Percentiles rank a stretch among this genome's conserved stretches.
phyloP scores from a whole-genome alignment of 768 basidiomycete species.

The Coprinopsis strossmayeri region DNA sequence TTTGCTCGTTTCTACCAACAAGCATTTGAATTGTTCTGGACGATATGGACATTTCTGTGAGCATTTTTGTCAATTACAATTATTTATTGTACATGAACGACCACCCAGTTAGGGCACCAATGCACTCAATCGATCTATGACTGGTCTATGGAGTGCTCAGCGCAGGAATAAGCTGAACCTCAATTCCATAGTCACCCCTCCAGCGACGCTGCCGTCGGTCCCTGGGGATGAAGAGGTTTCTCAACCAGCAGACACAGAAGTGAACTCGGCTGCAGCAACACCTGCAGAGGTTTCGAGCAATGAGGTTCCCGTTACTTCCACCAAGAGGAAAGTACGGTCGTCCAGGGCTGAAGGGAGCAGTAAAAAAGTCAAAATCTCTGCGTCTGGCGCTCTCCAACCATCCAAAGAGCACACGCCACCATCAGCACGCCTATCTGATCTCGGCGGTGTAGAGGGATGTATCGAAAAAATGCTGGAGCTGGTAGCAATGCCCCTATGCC shows the following conservation, averaged over 20 bases:
- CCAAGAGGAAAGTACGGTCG: conserved; percentile 60
- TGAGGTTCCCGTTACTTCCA: conserved; percentile 17
- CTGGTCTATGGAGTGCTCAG: conserved; percentile 70
- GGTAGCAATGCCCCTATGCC: conserved; percentile 91
- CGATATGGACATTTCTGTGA: conserved; percentile 2
- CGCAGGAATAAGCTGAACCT: conserved; percentile 62
- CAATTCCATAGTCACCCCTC: conserved; percentile 31
- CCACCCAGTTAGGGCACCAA: conserved; percentile 64
- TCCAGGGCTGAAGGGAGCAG: conserved; percentile 45
- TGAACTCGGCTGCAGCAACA: conserved; percentile 13
- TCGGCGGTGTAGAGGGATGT: conserved; percentile 82
- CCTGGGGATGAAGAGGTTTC: conserved; percentile 19
- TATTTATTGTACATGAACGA: conserved; percentile 19
- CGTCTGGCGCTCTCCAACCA: conserved; percentile 15
- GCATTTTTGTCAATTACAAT: background rate
- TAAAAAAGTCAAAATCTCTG: conserved; percentile 50
- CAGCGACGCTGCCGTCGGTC: conserved; percentile 19
- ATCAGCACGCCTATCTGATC: conserved; percentile 66
- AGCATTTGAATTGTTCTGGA: no score
- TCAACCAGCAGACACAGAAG: conserved; percentile 15
- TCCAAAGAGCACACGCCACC: conserved; percentile 72
- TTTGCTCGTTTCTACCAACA: background rate
- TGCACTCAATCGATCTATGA: conserved; percentile 72
- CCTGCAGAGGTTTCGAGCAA: conserved; percentile 7
- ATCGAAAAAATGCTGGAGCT: conserved; percentile 93